Conservation (phyloP, 441 rosid species). For the Gossypium aridum region DNA sequence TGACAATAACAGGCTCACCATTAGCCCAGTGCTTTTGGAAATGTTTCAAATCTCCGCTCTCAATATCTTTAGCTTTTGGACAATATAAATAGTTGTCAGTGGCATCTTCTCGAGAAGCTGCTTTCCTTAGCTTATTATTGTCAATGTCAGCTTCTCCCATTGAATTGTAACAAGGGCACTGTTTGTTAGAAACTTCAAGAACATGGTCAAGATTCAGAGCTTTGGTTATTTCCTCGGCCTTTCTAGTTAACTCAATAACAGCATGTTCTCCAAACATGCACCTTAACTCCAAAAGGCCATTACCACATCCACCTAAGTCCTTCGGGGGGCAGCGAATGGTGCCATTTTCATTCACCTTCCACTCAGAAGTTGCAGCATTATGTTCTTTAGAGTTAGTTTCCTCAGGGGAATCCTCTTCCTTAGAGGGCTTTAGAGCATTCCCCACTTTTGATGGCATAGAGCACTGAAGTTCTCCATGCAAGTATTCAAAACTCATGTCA, state of each 20-base stretch:
- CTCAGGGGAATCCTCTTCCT: neutral
- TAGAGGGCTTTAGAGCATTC: neutral
- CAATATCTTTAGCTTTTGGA: conserved; percentile 45
- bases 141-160: conserved; percentile 22
- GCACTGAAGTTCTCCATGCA: conserved; percentile 38
- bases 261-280: conserved; percentile 35
- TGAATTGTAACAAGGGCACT: conserved; percentile 42
- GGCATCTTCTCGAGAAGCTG: conserved; percentile 57
- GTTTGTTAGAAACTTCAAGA: conserved; percentile 16
- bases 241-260: conserved; percentile 44
- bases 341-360: conserved; percentile 61
- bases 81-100: conserved; percentile 62
- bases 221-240: conserved; percentile 38
- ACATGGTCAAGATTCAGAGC: conserved; percentile 12
- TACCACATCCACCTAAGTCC: conserved; percentile 44
- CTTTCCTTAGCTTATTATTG: conserved; percentile 34
- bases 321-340: conserved; percentile 42
- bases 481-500: conserved; percentile 29
- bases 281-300: conserved; percentile 36
- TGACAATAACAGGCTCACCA: conserved; percentile 79
- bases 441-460: neutral
- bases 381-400: conserved; percentile 10
- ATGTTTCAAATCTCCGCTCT: conserved; percentile 48
- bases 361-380: conserved; percentile 20
- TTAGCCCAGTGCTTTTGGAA: conserved; percentile 79